A percentile compares a stretch with the other conserved stretches of the same genome.
phyloP scores from a whole-genome alignment of 208 protist genomes.

The Trypanosoma vivax region DNA sequence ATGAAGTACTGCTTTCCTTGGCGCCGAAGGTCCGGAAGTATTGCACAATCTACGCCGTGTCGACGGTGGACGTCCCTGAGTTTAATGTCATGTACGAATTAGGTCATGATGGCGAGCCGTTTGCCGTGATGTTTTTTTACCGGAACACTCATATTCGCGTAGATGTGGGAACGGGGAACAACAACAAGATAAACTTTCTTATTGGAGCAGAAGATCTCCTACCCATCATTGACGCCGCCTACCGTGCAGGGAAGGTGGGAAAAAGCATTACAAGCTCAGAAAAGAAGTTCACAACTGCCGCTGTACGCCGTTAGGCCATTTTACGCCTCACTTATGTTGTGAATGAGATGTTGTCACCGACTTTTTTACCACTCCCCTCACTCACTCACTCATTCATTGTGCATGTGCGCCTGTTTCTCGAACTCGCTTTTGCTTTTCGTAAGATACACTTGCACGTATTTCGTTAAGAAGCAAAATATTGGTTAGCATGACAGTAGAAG shows the following conservation, averaged over 20 bases:
- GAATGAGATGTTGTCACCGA: conserved; percentile 1
- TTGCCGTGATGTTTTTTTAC: conserved; percentile 99
- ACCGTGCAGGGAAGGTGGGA: conserved; percentile 93
- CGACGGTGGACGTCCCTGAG: conserved; percentile 90
- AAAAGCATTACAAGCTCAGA: conserved; percentile 93
- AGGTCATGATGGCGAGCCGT: conserved; percentile 92
- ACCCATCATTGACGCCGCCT: conserved; percentile 96
- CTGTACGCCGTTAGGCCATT: conserved; percentile 27
- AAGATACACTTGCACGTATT: too few species aligned
- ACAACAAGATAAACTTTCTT: conserved; percentile 99
- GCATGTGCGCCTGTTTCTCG: too few species aligned
- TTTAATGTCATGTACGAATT: conserved; percentile 99
- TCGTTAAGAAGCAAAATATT: too few species aligned
- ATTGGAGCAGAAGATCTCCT: conserved; percentile 96
- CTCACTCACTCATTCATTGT: too few species aligned
- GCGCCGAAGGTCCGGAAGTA: conserved; percentile 83
- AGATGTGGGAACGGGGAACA: conserved; percentile 98
- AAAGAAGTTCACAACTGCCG: conserved; percentile 94
- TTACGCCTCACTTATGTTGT: neutral
- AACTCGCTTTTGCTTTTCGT: too few species aligned
- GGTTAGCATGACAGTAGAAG: too few species aligned
- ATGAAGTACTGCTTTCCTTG: conserved; percentile 48
- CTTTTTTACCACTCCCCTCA: conserved; percentile 13
- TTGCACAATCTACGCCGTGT: conserved; percentile 67
- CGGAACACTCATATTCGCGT: conserved; percentile 99